Base-by-base conservation (phyloP, 2,329 filamentous ascomycete species). In the Bisporella sp. region DNA sequence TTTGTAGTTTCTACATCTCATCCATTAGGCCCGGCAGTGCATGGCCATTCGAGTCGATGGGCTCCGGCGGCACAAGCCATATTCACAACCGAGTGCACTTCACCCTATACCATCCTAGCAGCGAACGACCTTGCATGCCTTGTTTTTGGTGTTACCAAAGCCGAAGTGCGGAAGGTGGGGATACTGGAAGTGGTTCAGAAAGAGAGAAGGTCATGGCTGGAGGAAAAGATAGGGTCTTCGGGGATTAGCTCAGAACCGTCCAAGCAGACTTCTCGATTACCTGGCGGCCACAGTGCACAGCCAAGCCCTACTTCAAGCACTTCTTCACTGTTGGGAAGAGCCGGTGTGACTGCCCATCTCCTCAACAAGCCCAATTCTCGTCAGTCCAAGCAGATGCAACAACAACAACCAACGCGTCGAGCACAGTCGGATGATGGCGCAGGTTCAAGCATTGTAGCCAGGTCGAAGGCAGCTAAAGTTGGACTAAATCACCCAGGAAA, bases 101-200 rank as follows among this genome's bases (percentile, higher is more conserved):
- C 89, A 6, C 93, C 92, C 3, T 99, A 90, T 87, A 99, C 92
- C 1, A 96, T 99, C 53, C 79, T 96, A 48, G 89, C 93, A 3
- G 93, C 93, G 46, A 99, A 99, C 65, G 93, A 99, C 66, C 75
- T 99, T 45, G 93, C 93, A 13, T 99, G 93, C 68, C 75, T 99
- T 41, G 85, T 97, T n/a, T 99, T 97, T 70, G 93, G 93, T n/a
- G 89, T 99, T 7, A 96, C 91, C n/a, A 89, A 89, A 64, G 88
- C 89, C 4, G 93, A 99, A 68, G 88, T 99, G 29, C 83, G 90
- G 49, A 96, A 90, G 65, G 83, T 97, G 74, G 92, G 93, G 45
- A 97, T 99, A 50, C 70, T 99, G 52, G 91, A 97, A 65, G 89
- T 99, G 31, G 90, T 99, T 13, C 87, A 92, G 67, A 83, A 91